phyloP scores from a whole-genome alignment of 108 stramenopile genomes.

The Nitzschia inconspicua region DNA sequence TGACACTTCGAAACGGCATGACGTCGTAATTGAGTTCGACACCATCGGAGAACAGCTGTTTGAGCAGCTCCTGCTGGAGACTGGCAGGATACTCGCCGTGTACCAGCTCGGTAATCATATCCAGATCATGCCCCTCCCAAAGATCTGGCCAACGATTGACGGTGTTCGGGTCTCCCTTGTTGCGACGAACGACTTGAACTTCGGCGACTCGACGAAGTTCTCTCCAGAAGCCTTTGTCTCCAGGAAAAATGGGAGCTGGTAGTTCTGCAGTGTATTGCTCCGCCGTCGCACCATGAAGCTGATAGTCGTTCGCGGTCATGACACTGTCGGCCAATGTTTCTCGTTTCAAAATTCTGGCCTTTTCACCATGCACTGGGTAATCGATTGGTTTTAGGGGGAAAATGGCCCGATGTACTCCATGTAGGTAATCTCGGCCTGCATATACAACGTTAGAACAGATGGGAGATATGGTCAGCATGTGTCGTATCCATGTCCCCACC shows the following conservation, averaged over 20 bases:
- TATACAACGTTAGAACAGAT: too few species aligned
- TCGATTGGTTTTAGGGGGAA: slow-evolving; percentile 12
- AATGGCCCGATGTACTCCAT: slow-evolving; percentile 1
- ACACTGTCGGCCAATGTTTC: slow-evolving; percentile 19
- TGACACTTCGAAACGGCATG: slow-evolving; percentile 9
- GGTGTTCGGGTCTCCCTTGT: not conserved
- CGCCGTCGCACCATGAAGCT: not conserved
- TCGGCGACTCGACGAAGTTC: slow-evolving; percentile 16
- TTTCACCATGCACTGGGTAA: not conserved
- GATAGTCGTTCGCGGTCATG: not conserved
- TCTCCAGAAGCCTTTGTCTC: slow-evolving; percentile 12
- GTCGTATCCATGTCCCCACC: too few species aligned
- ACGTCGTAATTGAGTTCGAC: slow-evolving; percentile 3
- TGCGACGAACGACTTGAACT: not conserved
- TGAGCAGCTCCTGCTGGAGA: slow-evolving; percentile 3
- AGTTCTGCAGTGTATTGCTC: not conserved
- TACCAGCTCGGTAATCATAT: slow-evolving; percentile 22
- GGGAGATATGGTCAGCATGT: too few species aligned
- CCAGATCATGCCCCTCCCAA: not conserved
- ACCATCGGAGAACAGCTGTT: not conserved
- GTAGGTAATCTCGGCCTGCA: not conserved
- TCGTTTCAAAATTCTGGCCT: not conserved
- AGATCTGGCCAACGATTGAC: slow-evolving; percentile 11
- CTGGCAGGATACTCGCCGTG: slow-evolving; percentile 30
- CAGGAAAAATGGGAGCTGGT: not conserved